Percentiles rank a stretch among this genome's conserved stretches.
Conservation (phyloP, 768 basidiomycete genomes). For the Gloeopeniophorella convolvens region DNA sequence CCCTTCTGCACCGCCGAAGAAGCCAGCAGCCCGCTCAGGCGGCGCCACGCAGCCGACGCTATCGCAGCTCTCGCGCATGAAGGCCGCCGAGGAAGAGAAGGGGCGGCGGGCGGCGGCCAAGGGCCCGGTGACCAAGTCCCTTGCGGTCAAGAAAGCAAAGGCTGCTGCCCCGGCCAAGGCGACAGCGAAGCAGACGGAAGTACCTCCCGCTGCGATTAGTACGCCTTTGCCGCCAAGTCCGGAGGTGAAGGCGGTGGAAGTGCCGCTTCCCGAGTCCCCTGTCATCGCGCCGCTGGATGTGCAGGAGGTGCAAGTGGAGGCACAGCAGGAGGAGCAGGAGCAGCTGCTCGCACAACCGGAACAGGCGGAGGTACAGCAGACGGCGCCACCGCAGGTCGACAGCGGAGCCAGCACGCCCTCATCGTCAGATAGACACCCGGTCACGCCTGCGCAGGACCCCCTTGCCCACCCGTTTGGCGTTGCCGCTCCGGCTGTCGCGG, state of each 20-base stretch:
- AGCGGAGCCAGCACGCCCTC: too few relatives aligned
- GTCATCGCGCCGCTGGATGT: not conserved
- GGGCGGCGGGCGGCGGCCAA: constrained; percentile 9
- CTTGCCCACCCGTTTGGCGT: not conserved
- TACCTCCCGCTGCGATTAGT: not conserved
- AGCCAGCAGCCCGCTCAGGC: constrained; percentile 10
- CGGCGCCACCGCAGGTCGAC: too few relatives aligned
- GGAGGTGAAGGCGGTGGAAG: constrained; percentile 6
- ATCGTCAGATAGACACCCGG: not conserved
- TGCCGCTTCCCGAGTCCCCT: constrained; percentile 16
- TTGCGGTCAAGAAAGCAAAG: not conserved
- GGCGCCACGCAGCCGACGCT: constrained; percentile 21
- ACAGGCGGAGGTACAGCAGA: too few relatives aligned
- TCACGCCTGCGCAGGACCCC: not conserved
- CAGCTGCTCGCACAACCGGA: too few relatives aligned
- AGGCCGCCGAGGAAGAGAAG: constrained; percentile 15
- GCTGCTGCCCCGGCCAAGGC: not conserved
- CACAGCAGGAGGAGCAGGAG: too few relatives aligned
- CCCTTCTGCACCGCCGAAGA: not conserved
- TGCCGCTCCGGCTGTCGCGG: not conserved
- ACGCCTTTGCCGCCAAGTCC: constrained; percentile 10
- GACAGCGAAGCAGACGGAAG: not conserved
- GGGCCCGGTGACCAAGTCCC: constrained; percentile 1
- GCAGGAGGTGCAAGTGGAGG: not conserved
- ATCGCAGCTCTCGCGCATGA: constrained; percentile 21